Evolutionary conservation across 2,329 filamentous ascomycete genomes (phyloP), one percentile per base, ranked within the genome.

Genomic region (Xylariaceae sp.): DNA sequence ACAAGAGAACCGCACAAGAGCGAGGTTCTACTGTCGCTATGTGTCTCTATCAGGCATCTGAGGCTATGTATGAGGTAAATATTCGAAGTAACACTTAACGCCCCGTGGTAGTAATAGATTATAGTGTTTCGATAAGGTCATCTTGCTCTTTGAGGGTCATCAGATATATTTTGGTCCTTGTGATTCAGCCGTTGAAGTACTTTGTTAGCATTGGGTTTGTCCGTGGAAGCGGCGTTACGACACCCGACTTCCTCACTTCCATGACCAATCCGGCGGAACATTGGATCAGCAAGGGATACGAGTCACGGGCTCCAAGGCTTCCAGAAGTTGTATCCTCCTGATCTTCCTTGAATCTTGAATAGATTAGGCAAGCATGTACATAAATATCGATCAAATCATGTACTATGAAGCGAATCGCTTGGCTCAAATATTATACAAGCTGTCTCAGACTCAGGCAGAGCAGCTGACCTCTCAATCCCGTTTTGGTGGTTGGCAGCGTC

Each of bases 1-100:
- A 88, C 7, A 77, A 80, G 20, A 16, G 47, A 14, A 48, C 46
- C 7, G 54, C 56, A 2, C 47, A 55, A 19, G 10, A 49, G 29
- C 71, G 84, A 40, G 27, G 42, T 17, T 46, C 44, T 8, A 49
- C 56, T 1, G 48, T 51, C 11, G 42, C 47, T 2, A 52, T 60
- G n/a, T 83, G 82, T 49, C 85, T 88, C 62, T 88, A 88, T 65
- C 85, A 88, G 63, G 77, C 83, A 2, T 76, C 77, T 1, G 76
- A 82, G 61, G 71, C 65, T 42, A 76, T 75, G 48, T 86, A 83
- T 59, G 80, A 83, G 54, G 27, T 33, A 23, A 40, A 37, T 32
- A 34, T n/a, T 17, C 20, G 16, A 21, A 10, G 3, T 40, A 16
- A 29, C n/a, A 14, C 8, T 29, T 29, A 11, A 27, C 40, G n/a